Evolutionary conservation across 441 rosid species (phyloP).

Genomic region (Capsella rubella): DNA sequence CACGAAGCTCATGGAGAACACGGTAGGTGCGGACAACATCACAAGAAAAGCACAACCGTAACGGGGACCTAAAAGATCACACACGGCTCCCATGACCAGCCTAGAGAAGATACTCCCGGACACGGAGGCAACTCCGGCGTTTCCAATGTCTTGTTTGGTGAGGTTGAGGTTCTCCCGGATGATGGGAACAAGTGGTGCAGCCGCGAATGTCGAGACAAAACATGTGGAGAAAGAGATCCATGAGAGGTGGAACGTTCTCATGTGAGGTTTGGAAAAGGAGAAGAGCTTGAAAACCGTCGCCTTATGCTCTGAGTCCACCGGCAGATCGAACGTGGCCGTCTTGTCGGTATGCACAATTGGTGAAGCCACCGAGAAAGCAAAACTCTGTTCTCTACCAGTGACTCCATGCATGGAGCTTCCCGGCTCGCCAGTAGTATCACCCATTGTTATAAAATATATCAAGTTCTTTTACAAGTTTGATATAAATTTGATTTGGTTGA

Average conservation of each 20-base stretch:
- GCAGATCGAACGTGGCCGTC: constrained; percentile 63
- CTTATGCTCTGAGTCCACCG: constrained; percentile 78
- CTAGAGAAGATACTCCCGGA: constrained; percentile 85
- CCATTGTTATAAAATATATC: constrained; percentile 37
- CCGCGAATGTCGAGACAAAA: constrained; percentile 85
- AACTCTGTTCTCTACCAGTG: constrained; percentile 69
- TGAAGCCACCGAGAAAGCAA: constrained; percentile 69
- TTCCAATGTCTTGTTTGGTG: constrained; percentile 69
- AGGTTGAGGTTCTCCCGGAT: constrained; percentile 80
- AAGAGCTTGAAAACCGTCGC: constrained; percentile 71
- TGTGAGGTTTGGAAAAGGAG: constrained; percentile 77
- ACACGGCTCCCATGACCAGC: constrained; percentile 79
- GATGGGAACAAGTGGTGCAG: constrained; percentile 86
- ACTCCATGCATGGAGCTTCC: constrained; percentile 94
- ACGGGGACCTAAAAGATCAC: constrained; percentile 80
- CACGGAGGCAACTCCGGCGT: constrained; percentile 87
- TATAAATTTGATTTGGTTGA: neutral
- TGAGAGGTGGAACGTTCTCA: constrained; percentile 85
- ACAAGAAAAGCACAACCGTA: constrained; percentile 77
- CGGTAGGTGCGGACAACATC: constrained; percentile 77
- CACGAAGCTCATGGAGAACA: constrained; percentile 79
- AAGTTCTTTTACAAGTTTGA: constrained; percentile 14
- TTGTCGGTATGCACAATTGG: constrained; percentile 62
- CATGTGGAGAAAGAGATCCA: constrained; percentile 88
- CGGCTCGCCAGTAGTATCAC: constrained; percentile 61